Evolutionary conservation across 2,329 filamentous ascomycete species (phyloP), one percentile per base, ranked within the genome.

Genomic region (Fusarium pseudograminearum): DNA sequence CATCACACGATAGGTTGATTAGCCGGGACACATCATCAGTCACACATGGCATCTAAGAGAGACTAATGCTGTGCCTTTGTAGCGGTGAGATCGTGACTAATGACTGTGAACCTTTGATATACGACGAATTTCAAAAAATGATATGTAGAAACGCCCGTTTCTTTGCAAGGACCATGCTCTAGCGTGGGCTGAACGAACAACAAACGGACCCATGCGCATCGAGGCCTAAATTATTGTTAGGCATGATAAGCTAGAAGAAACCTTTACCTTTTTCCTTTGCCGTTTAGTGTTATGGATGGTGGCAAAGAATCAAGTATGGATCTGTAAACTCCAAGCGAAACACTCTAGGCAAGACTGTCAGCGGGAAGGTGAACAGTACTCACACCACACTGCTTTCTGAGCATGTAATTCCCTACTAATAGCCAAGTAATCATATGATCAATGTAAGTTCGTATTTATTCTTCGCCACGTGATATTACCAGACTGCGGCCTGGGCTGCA

Each of bases 1-100:
- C 22, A 50, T 18, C 22, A 33, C 47, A 45, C 28, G 18, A 16
- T 16, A 44, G 16, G 16, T 24, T 40, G 11, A 57, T 65, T 65
- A 65, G 54, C 61, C 42, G 42, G 36, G 33, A 55, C 18, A 61
- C 31, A 65, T 36, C 61, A 53, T 42, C 12, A 20, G 20, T 12
- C 14, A 42, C 20, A 54, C 47, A 61, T 38, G 48, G 61, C 38
- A 61, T 55, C 44, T 5, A 8, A 20, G n/a, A 44, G 18, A 33
- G 30, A 16, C 36, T 45, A 52, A 41, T 47, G 16, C 4, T 40
- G 30, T 54, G 24, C 31, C 31, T 44, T 44, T n/a, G 12, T 61
- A 33, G 41, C 5, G 8, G n/a, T 12, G 24, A 20, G 5, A 28
- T 16, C 24, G 36, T 22, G n/a, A 30, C 7, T 41, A 18, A 42